Percentiles rank a stretch among this genome's conserved stretches.
Evolutionary conservation across 116 monocot genomes (phyloP).

Genomic region (Phalaenopsis hybrid): DNA sequence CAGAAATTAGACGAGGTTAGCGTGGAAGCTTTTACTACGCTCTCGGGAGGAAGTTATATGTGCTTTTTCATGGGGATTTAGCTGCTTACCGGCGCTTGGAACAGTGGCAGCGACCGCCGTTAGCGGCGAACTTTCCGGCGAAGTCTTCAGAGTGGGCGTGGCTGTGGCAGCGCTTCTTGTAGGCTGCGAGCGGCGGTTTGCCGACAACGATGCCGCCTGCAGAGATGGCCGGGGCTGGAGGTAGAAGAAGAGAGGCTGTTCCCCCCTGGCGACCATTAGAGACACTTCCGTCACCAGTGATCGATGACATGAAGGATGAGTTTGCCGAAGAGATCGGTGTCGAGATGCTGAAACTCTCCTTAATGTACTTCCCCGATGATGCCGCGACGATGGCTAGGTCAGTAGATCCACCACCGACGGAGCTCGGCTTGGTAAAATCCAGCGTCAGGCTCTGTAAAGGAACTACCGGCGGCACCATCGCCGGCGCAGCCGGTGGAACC

Average conservation of each 20-base stretch:
- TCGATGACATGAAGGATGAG: conserved; percentile 65
- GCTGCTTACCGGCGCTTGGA: conserved; percentile 31
- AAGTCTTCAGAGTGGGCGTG: conserved; percentile 24
- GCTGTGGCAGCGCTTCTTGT: conserved; percentile 45
- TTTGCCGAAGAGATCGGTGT: conserved; percentile 56
- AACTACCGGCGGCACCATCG: not conserved
- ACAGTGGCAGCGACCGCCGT: conserved; percentile 46
- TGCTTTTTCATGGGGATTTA: not conserved
- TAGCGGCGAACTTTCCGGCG: conserved; percentile 7
- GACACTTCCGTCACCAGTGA: conserved; percentile 75
- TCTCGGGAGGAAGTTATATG: not conserved
- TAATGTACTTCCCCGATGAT: conserved; percentile 10
- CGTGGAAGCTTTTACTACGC: not conserved
- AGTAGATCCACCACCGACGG: not conserved
- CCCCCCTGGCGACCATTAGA: conserved; percentile 34
- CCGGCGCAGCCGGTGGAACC: not conserved
- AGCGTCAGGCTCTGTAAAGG: conserved; percentile 36
- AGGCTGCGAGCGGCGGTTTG: conserved; percentile 53
- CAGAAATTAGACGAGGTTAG: not conserved
- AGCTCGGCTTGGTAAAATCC: conserved; percentile 54
- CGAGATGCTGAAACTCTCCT: conserved; percentile 46
- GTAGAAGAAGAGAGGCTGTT: conserved; percentile 15
- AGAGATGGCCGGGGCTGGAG: conserved; percentile 10
- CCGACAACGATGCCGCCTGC: conserved; percentile 19
- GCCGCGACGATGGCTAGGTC: not conserved